Evolutionary conservation across 257 asterid species (phyloP), one percentile per base, ranked within the genome.

Genomic region (Ehretia macrophylla): DNA sequence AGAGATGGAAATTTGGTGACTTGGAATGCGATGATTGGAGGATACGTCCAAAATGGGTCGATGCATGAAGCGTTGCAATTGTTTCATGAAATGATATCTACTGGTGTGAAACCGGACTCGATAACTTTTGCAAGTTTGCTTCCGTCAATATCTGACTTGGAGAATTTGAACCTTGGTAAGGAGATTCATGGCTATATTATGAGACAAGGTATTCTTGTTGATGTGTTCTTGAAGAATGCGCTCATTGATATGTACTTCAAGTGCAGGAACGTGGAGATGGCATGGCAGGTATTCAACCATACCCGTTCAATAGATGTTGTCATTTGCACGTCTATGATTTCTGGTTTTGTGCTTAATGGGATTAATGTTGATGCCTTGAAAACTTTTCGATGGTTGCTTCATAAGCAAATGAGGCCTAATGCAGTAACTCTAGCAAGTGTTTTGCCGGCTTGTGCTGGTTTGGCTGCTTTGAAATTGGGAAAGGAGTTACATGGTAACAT

Each of bases 21-120:
- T 5, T 92, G 95, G 97, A 92, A 88, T 65, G 87, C 77, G 23
- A 88, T 92, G 79, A 82, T 92, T 42, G 93, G 93, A 47, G 97
- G 97, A 44, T 86, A 79, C 67, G 84, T 81, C 14, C 97, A 82
- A 67, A 88, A 86, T 38, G 95, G 95, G 50, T 66, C 56, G 38
- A 79, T 84, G 81, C 50, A 61, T 11, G 93, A 84, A 48, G 90
- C 83, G 5, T 35, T 82, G 68, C 71, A 64, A 53, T 68, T 83
- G 69, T 86, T 92, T 55, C 62, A 40, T 20, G 60, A 68, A 65
- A 81, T 92, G 95, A 64, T 82, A 56, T 56, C 67, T 46, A 72
- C 63, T 14, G 72, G 67, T 63, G 76, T 77, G 51, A 72, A 78
- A 69, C 95, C 95, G 5, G 95, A 88, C 68, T 73, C 95, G 1